Evolutionary conservation across 108 stramenopile genomes (phyloP).

Genomic region (Cyclotella baltica): DNA sequence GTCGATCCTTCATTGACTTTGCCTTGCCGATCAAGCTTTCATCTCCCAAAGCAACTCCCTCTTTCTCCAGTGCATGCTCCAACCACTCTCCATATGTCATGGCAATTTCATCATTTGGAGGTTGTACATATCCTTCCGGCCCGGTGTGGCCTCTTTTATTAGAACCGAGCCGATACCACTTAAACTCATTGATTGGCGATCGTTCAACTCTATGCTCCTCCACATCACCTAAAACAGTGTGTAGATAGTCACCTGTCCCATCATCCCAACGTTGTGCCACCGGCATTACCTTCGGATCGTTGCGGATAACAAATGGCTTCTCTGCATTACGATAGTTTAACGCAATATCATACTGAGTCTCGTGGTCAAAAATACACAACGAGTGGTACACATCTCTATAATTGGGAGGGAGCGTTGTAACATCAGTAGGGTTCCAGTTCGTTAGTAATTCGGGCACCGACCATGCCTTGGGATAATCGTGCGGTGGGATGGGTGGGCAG

Average conservation of each 20-base stretch:
- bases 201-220: slow-evolving; percentile 34
- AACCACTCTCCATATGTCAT: slow-evolving; percentile 77
- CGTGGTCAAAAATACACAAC: slow-evolving; percentile 48
- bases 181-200: slow-evolving; percentile 69
- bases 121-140: slow-evolving; percentile 30
- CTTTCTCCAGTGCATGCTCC: slow-evolving; percentile 55
- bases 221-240: slow-evolving; percentile 43
- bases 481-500: slow-evolving; percentile 38
- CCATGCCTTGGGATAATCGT: slow-evolving; percentile 49
- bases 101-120: slow-evolving; percentile 59
- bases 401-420: slow-evolving; percentile 15
- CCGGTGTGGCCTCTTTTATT: neutral
- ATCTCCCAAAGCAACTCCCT: slow-evolving; percentile 33
- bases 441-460: slow-evolving; percentile 24
- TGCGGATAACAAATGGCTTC: slow-evolving; percentile 81
- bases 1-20: slow-evolving; percentile 26
- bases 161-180: slow-evolving; percentile 64
- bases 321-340: slow-evolving; percentile 65
- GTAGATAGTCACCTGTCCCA: slow-evolving; percentile 56
- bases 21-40: slow-evolving; percentile 26
- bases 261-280: slow-evolving; percentile 67
- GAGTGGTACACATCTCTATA: slow-evolving; percentile 40
- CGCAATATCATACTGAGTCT: slow-evolving; percentile 44
- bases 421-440: slow-evolving; percentile 47
- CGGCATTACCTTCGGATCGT: slow-evolving; percentile 68